Base-by-base conservation (phyloP, 148 eudicot species). In the Spergularia bocconei region DNA sequence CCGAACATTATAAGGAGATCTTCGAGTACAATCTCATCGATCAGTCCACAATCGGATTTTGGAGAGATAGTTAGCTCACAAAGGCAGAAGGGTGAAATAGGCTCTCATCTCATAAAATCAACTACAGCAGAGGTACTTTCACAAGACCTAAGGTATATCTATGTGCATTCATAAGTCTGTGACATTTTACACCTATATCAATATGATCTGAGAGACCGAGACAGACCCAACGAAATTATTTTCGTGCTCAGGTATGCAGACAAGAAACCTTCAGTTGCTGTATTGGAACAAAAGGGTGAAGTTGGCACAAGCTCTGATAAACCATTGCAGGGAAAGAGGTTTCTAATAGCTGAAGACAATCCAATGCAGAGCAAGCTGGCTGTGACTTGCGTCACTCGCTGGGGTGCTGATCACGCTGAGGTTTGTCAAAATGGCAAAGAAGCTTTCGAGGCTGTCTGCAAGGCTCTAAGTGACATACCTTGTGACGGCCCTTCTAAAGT, bases 101-200 rank as follows among this genome's bases (percentile, higher is more conserved):
- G 1, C 9, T 44, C 48, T 44, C 48, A 44, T 44, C 48, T 44
- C 48, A 9, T 6, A 57, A 89, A 86, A 53, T 90, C 93, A 14
- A 50, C 86, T 11, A 74, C 64, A 2, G 52, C 54, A 17, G 71
- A 84, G 9, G 56, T 74, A 55, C 70, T 86, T n/a, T 55, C 82
- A 72, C 67, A 85, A 78, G 70, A 82, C 56, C 71, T 82, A 17
- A 23, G 47, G 56, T 75, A 75, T 25, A 17, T 60, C 62, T 39
- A 59, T 47, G 7, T 20, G 14, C 19, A n/a, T 23, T 33, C 48
- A 44, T 9, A 44, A 44, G 8, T 44, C 48, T 0, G 1, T 21
- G 23, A 60, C 39, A 25, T 23, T 25, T 60, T 59, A 3, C 64
- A 60, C 15, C 61, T 1, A 57, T 19, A 2, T 57, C n/a, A n/a